Percentiles rank a stretch among this genome's conserved stretches.
Conservation (phyloP, 176 grass and related monocot species). For the Echinochloa phyllopogon region DNA sequence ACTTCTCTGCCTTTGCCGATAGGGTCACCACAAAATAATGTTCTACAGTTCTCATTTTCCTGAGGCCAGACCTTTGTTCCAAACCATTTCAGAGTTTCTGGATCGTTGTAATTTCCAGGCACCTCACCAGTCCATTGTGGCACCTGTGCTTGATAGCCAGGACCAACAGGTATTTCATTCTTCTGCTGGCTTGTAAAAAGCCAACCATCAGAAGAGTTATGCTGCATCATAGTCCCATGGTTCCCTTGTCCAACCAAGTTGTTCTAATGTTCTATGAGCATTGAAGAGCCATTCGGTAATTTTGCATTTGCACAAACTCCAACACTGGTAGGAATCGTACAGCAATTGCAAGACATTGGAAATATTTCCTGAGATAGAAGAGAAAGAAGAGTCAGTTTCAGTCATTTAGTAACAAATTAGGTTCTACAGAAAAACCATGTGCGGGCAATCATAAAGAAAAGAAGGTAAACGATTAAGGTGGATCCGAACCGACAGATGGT, state of each 20-base stretch:
- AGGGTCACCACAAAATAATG: constrained; percentile 7
- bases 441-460: background rate
- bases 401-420: background rate
- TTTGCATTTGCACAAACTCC: constrained; percentile 15
- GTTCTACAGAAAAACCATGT: constrained; percentile 2
- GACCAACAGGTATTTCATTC: constrained; percentile 48
- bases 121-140: constrained; percentile 53
- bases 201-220: constrained; percentile 40
- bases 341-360: constrained; percentile 38
- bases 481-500: background rate
- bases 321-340: constrained; percentile 19
- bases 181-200: constrained; percentile 41
- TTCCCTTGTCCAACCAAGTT: constrained; percentile 26
- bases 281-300: constrained; percentile 21
- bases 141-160: constrained; percentile 52
- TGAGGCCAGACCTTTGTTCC: constrained; percentile 65
- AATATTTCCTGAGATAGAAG: constrained; percentile 42
- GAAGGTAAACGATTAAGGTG: background rate
- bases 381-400: constrained; percentile 26
- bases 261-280: background rate
- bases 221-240: constrained; percentile 18
- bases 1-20: constrained; percentile 63
- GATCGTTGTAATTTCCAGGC: constrained; percentile 37
- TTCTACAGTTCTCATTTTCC: constrained; percentile 39
- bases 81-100: constrained; percentile 66